A percentile compares a stretch with the other conserved stretches of the same genome.
Evolutionary conservation across 1,284 basidiomycete species (phyloP).

Genomic region (Golubevia pallescens): DNA sequence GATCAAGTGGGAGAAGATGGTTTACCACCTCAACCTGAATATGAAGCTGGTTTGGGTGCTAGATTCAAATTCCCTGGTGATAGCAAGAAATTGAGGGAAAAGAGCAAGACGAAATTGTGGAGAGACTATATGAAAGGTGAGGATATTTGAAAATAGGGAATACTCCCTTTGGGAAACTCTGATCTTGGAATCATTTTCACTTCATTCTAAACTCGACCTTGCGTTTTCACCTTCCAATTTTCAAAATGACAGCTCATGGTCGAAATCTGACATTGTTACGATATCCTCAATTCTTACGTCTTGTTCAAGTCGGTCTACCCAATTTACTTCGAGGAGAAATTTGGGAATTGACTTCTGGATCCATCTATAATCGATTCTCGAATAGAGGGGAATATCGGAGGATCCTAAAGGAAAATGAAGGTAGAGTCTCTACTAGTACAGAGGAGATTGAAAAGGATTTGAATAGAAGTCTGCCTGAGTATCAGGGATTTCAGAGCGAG

Average conservation of each 20-base stretch:
- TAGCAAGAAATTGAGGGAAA: constrained; percentile 72
- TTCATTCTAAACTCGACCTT: too few species aligned
- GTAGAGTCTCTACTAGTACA: constrained; percentile 83
- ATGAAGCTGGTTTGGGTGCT: constrained; percentile 47
- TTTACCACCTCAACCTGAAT: background rate
- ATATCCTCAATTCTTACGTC: constrained; percentile 93
- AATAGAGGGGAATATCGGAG: constrained; percentile 85
- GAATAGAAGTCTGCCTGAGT: constrained; percentile 71
- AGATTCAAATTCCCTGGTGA: constrained; percentile 64
- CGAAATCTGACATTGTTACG: constrained; percentile 89
- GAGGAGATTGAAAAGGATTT: constrained; percentile 99
- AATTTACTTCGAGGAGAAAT: constrained; percentile 94
- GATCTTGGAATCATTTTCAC: background rate
- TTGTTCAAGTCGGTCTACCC: constrained; percentile 95
- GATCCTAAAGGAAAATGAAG: constrained; percentile 79
- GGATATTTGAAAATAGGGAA: background rate
- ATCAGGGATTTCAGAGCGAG: constrained; percentile 51
- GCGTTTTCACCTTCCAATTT: too few species aligned
- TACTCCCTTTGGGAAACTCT: background rate
- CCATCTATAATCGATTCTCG: constrained; percentile 82
- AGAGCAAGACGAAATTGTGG: constrained; percentile 97
- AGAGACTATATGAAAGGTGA: constrained; percentile 72
- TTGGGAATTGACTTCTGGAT: constrained; percentile 97
- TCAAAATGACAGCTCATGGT: too few species aligned
- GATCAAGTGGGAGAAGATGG: background rate